phyloP scores from a whole-genome alignment of 129 eudicot genomes.

The Chrysanthemum makinoi region DNA sequence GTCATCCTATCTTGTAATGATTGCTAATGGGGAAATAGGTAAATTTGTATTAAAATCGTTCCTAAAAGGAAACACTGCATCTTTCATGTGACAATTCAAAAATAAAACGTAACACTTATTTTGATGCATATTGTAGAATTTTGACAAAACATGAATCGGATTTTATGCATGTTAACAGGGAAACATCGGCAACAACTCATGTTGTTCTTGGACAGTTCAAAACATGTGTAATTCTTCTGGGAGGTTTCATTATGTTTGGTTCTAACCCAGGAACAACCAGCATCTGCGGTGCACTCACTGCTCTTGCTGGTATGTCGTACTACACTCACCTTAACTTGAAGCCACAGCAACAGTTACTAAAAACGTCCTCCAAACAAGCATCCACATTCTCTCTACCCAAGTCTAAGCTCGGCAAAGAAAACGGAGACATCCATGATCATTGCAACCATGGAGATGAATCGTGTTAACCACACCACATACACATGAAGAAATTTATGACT shows the following conservation, averaged over 20 bases:
- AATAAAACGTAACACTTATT: not conserved
- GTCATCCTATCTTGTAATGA: no score
- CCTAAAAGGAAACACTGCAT: not conserved
- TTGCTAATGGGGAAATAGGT: no score
- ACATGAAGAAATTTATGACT: conserved; percentile 1
- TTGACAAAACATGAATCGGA: no score
- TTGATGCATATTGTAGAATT: not conserved
- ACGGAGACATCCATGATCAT: conserved; percentile 46
- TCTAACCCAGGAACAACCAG: conserved; percentile 85
- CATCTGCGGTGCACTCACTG: conserved; percentile 79
- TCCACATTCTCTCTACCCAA: conserved; percentile 51
- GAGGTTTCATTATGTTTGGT: conserved; percentile 85
- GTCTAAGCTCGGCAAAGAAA: conserved; percentile 87
- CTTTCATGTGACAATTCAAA: not conserved
- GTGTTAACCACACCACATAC: conserved; percentile 34
- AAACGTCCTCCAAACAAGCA: conserved; percentile 43
- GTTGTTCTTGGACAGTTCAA: conserved; percentile 98
- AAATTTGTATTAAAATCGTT: not conserved
- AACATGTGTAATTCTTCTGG: conserved; percentile 90
- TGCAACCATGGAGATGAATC: conserved; percentile 53
- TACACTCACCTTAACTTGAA: conserved; percentile 80
- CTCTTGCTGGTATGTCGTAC: conserved; percentile 81
- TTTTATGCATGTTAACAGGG: conserved; percentile 39
- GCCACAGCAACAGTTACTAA: conserved; percentile 46
- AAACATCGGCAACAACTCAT: conserved; percentile 96